Conservation (phyloP, 495 filamentous ascomycete genomes). For the Penicillium lagena region DNA sequence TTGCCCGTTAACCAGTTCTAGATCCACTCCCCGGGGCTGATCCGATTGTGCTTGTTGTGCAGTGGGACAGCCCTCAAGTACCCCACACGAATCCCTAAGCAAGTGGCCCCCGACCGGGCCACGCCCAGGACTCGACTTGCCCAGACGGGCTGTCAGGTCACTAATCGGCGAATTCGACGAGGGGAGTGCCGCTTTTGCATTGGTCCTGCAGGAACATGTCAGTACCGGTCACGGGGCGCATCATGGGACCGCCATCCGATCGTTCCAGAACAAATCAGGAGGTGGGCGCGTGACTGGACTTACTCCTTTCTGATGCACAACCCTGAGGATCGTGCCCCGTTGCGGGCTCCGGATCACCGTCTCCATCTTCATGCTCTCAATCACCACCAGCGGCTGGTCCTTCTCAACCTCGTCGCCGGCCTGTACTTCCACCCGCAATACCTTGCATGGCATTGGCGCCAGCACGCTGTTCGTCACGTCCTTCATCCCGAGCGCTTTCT, state of each 20-base stretch:
- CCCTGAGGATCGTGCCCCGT: conserved; percentile 67
- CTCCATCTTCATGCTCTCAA: conserved; percentile 99
- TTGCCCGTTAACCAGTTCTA: no score
- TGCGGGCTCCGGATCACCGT: conserved; percentile 90
- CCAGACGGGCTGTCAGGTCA: no score
- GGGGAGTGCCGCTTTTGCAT: conserved; percentile 52
- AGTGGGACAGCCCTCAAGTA: no score
- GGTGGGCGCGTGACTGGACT: conserved; percentile 29
- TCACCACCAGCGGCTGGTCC: conserved; percentile 84
- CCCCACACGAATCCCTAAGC: not conserved
- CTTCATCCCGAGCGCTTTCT: conserved; percentile 77
- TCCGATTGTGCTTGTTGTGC: no score
- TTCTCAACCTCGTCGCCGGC: conserved; percentile 78
- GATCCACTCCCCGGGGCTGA: no score
- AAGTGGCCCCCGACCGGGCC: not conserved
- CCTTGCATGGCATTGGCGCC: conserved; percentile 93
- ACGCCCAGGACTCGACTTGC: no score
- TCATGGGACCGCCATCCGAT: no score
- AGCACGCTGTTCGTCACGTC: conserved; percentile 77
- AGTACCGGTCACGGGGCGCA: conserved; percentile 5
- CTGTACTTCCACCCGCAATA: conserved; percentile 74
- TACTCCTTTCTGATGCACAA: conserved; percentile 86
- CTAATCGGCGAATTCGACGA: conserved; percentile 45
- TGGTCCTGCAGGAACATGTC: conserved; percentile 41
- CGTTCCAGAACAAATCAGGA: not conserved